Conservation (phyloP, 2,329 filamentous ascomycete genomes). For the Magnaporthales sp. region DNA sequence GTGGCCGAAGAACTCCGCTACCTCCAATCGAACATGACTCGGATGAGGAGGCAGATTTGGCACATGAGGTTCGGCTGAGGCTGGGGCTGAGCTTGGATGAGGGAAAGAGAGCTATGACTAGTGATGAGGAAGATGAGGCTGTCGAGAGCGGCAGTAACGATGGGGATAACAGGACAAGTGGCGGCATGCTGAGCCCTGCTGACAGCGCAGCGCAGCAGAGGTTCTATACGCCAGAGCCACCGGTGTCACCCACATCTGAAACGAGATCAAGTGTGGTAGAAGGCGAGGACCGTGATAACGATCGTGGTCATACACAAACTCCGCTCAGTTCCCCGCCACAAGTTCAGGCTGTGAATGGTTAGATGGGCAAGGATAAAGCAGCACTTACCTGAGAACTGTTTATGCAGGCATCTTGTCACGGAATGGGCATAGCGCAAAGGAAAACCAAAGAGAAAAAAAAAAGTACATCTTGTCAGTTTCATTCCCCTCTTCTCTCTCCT, state of each 20-base stretch:
- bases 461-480: neutral
- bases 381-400: slow-evolving; percentile 47
- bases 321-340: neutral
- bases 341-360: slow-evolving; percentile 30
- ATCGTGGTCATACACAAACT: neutral
- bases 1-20: slow-evolving; percentile 47
- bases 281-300: neutral
- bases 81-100: slow-evolving; percentile 3
- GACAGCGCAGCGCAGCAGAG: slow-evolving; percentile 21
- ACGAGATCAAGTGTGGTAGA: neutral
- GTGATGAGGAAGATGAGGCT: slow-evolving; percentile 7
- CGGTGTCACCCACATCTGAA: slow-evolving; percentile 19
- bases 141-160: slow-evolving; percentile 10
- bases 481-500: neutral
- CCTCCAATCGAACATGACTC: slow-evolving; percentile 38
- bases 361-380: slow-evolving; percentile 60
- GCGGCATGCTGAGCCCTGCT: slow-evolving; percentile 16
- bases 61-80: neutral
- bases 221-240: slow-evolving; percentile 34
- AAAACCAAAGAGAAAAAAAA: no score
- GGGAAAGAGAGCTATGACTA: slow-evolving; percentile 19
- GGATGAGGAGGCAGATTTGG: slow-evolving; percentile 12
- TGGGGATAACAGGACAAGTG: slow-evolving; percentile 10
- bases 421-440: neutral
- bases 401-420: slow-evolving; percentile 18